Evolutionary conservation across 805 yeast species (phyloP).

Genomic region (Candida peoriensis): DNA sequence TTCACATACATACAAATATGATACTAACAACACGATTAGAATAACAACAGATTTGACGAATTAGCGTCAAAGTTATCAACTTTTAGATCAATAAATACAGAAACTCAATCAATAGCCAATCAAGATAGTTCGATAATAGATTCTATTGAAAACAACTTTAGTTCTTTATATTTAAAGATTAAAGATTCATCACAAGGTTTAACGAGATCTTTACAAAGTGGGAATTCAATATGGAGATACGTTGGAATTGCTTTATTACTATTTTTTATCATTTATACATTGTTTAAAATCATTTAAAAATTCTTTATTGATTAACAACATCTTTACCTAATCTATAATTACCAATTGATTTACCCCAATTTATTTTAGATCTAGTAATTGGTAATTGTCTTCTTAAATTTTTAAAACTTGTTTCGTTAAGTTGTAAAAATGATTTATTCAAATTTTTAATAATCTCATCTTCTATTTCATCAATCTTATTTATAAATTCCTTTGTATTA

Average conservation of each 20-base stretch:
- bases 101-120: slow-evolving; percentile 59
- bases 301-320: slow-evolving; percentile 37
- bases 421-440: slow-evolving; percentile 55
- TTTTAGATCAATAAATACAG: slow-evolving; percentile 61
- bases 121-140: slow-evolving; percentile 42
- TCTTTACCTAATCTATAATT: slow-evolving; percentile 84
- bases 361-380: slow-evolving; percentile 82
- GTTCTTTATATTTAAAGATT: slow-evolving; percentile 42
- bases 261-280: slow-evolving; percentile 53
- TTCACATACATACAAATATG: background rate
- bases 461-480: slow-evolving; percentile 53
- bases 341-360: slow-evolving; percentile 94
- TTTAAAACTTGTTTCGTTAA: slow-evolving; percentile 82
- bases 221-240: slow-evolving; percentile 55
- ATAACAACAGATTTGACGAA: slow-evolving; percentile 57
- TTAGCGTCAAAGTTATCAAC: slow-evolving; percentile 62
- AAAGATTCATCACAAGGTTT: slow-evolving; percentile 47
- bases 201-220: slow-evolving; percentile 50
- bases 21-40: slow-evolving; percentile 28
- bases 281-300: slow-evolving; percentile 39
- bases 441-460: slow-evolving; percentile 52
- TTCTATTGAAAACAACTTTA: slow-evolving; percentile 45
- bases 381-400: slow-evolving; percentile 86
- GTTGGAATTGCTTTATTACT: slow-evolving; percentile 50
- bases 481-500: slow-evolving; percentile 25